Percentiles rank a stretch among this genome's conserved stretches.
These are phyloP conservation scores for Tetrapisispora arboricola DNA, from an alignment of 805 yeast genomes.

Conservation along the genomic window DNA sequence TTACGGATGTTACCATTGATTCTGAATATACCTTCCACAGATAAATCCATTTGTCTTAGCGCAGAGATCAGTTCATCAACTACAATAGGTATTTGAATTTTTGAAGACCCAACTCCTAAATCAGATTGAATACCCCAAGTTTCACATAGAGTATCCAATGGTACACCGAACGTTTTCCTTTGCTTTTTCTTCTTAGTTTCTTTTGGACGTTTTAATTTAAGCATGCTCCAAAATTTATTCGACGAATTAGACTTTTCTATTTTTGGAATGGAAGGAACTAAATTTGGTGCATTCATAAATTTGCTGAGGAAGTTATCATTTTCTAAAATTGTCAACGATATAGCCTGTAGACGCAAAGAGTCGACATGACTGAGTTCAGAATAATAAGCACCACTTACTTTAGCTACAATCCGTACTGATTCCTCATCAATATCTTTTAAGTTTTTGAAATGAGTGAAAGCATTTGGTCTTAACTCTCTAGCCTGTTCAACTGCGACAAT, in stretches of 20 bases:
- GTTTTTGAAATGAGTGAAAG: conserved; percentile 67
- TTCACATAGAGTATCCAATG: conserved; percentile 55
- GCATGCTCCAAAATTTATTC: conserved; percentile 22
- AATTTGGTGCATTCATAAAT: not conserved
- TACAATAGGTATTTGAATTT: conserved; percentile 71
- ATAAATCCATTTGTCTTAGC: conserved; percentile 82
- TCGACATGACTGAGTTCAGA: conserved; percentile 37
- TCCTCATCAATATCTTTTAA: conserved; percentile 25
- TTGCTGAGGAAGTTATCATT: conserved; percentile 12
- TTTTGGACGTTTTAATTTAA: conserved; percentile 22
- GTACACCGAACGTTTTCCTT: conserved; percentile 63
- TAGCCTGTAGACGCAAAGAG: conserved; percentile 49
- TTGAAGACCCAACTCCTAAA: conserved; percentile 72
- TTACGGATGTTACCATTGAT: conserved; percentile 90
- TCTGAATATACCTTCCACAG: conserved; percentile 92
- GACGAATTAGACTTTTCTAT: conserved; percentile 2
- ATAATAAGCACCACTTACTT: conserved; percentile 39
- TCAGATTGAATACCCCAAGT: conserved; percentile 76
- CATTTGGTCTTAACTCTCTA: conserved; percentile 83
- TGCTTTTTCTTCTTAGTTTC: conserved; percentile 17
- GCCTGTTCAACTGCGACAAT: conserved; percentile 97
- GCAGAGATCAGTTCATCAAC: conserved; percentile 80
- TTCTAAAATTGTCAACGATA: conserved; percentile 32
- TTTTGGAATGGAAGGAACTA: conserved; percentile 3
- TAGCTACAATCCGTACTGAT: conserved; percentile 6